These are phyloP conservation scores for Xylaria cubensis DNA, from an alignment of 495 filamentous ascomycete genomes.

Conservation along the genomic window DNA sequence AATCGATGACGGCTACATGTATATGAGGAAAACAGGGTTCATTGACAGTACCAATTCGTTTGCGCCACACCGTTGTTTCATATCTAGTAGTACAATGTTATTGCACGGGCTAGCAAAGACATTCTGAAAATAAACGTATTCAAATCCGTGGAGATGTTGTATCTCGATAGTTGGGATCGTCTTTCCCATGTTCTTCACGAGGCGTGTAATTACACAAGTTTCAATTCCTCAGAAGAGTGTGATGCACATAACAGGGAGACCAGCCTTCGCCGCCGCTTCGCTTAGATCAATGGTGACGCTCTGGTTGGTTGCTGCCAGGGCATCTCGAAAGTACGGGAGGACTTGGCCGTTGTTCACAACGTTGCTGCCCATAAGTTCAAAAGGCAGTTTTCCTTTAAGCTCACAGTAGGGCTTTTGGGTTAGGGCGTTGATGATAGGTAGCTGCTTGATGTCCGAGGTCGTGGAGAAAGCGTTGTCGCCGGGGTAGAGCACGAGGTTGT, in stretches of 20 bases:
- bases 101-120: neutral
- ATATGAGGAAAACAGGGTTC: neutral
- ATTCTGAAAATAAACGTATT: slow-evolving; percentile 2
- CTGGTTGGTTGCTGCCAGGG: slow-evolving; percentile 44
- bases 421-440: slow-evolving; percentile 53
- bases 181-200: neutral
- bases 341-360: slow-evolving; percentile 64
- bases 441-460: slow-evolving; percentile 59
- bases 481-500: slow-evolving; percentile 64
- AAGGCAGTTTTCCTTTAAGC: slow-evolving; percentile 61
- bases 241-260: slow-evolving; percentile 12
- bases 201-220: neutral
- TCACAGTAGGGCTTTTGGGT: slow-evolving; percentile 51
- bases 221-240: neutral
- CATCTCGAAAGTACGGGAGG: slow-evolving; percentile 66
- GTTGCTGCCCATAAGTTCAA: slow-evolving; percentile 63
- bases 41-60: neutral
- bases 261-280: slow-evolving; percentile 23
- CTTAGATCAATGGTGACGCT: slow-evolving; percentile 47
- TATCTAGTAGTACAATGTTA: neutral
- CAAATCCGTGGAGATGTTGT: neutral
- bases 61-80: neutral
- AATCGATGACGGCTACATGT: neutral
- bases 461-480: slow-evolving; percentile 65
- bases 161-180: neutral